These are phyloP conservation scores for Chrysoporthe austroafricana DNA, from an alignment of 2,329 filamentous ascomycete genomes.

Conservation along the genomic window DNA sequence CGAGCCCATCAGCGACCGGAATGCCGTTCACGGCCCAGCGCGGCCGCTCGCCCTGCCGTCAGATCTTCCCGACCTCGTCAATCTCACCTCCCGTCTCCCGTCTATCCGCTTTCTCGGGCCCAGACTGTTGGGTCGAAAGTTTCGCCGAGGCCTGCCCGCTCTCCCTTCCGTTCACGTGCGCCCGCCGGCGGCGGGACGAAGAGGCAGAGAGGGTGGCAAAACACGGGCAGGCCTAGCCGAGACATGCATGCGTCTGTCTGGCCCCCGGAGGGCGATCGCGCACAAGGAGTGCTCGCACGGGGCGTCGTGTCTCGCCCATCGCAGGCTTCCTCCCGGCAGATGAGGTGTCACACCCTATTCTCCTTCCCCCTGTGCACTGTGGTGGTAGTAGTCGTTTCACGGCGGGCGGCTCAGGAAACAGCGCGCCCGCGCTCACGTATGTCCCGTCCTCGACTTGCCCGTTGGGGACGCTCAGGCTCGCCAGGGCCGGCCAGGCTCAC, in stretches of 20 bases:
- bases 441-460: constrained; percentile 7
- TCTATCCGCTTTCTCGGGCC: constrained; percentile 14
- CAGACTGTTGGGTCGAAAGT: constrained; percentile 9
- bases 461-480: constrained; percentile 4
- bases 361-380: neutral
- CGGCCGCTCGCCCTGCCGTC: constrained; percentile 2
- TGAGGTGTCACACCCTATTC: constrained; percentile 13
- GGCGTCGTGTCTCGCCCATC: constrained; percentile 24
- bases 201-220: constrained; percentile 8
- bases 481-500: neutral
- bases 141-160: constrained; percentile 8
- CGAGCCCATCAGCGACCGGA: neutral
- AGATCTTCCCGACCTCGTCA: constrained; percentile 23
- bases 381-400: constrained; percentile 12
- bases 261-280: constrained; percentile 23
- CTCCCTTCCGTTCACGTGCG: neutral
- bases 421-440: constrained; percentile 1
- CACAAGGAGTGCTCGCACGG: constrained; percentile 26
- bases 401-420: constrained; percentile 9
- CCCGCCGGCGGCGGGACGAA: neutral
- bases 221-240: constrained; percentile 28
- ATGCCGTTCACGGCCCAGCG: constrained; percentile 5
- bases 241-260: constrained; percentile 25
- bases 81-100: constrained; percentile 19
- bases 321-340: constrained; percentile 15